These are phyloP conservation scores for Aspergillus sp. DNA, from an alignment of 2,329 filamentous ascomycete species.

Conservation along the genomic window DNA sequence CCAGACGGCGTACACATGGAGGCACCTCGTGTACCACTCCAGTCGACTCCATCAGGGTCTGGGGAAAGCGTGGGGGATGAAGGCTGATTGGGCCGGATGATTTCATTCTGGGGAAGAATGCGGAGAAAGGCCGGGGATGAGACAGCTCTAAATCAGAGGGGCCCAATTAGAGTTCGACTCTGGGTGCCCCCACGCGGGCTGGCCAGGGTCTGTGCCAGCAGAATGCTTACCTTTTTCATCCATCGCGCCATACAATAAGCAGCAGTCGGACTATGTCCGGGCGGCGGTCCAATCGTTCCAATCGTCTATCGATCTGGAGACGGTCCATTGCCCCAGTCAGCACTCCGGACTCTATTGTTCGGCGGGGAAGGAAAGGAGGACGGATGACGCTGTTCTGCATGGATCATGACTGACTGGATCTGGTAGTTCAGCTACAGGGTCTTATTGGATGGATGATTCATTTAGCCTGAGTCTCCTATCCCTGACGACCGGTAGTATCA, in stretches of 20 bases:
- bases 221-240: slow-evolving; percentile 3
- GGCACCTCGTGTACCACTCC: too few species aligned
- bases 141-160: neutral
- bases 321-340: too few species aligned
- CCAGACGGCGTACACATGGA: too few species aligned
- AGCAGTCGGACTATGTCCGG: slow-evolving; percentile 15
- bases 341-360: too few species aligned
- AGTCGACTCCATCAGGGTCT: too few species aligned
- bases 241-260: neutral
- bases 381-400: neutral
- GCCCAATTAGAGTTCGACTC: too few species aligned
- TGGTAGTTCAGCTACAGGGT: neutral
- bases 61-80: neutral
- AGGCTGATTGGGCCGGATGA: neutral
- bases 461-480: neutral
- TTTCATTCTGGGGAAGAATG: neutral
- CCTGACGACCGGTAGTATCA: too few species aligned
- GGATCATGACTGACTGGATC: neutral
- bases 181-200: neutral
- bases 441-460: neutral
- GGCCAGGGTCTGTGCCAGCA: neutral
- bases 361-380: too few species aligned
- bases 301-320: neutral
- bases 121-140: slow-evolving; percentile 1
- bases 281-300: neutral